Evolutionary conservation across 2,329 filamentous ascomycete species (phyloP), one percentile per base, ranked within the genome.

Genomic region (Grosmannia serpens): DNA sequence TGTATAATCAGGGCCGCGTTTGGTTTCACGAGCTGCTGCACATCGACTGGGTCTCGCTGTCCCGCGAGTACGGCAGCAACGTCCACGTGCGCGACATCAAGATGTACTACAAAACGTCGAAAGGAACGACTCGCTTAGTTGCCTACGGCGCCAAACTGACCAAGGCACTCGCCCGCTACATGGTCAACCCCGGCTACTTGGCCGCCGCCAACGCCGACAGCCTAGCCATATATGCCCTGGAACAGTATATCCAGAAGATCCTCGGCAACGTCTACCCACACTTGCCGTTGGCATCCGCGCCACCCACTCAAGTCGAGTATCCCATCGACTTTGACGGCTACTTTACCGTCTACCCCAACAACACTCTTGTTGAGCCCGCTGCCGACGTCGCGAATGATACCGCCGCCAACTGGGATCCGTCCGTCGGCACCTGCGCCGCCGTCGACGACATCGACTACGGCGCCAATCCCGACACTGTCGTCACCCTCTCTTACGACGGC

Each of bases 1-100:
- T 35, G 33, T 8, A 35, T 35, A 35, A 35, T 35, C 33, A 35
- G 33, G 33, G 33, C 33, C 33, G 33, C 33, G 33, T 35, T 35
- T 35, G 33, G 33, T 35, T 35, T 35, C 52, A 53, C 31, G 52
- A 53, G 52, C 52, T 53, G 52, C 52, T 53, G 52, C 52, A 53
- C 33, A 35, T 53, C 52, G 52, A 53, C 52, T 53, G 52, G 52
- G 52, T 51, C 20, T 24, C 49, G 5, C 49, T 24, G 10, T 4
- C 49, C 27, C n/a, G 49, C 49, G n/a, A 20, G 4, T n/a, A 38
- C 27, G 52, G 52, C 31, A 5, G 4, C n/a, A 53, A 33, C 17
- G 17, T 33, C 10, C 52, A 53, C 29, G 33, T 53, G 15, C 15
- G 15, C n/a, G 52, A 53, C 31, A 13, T 53, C 26, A 17, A 35